Evolutionary conservation across 148 eudicot species (phyloP), one percentile per base, ranked within the genome.

Genomic region (Spergularia marina): DNA sequence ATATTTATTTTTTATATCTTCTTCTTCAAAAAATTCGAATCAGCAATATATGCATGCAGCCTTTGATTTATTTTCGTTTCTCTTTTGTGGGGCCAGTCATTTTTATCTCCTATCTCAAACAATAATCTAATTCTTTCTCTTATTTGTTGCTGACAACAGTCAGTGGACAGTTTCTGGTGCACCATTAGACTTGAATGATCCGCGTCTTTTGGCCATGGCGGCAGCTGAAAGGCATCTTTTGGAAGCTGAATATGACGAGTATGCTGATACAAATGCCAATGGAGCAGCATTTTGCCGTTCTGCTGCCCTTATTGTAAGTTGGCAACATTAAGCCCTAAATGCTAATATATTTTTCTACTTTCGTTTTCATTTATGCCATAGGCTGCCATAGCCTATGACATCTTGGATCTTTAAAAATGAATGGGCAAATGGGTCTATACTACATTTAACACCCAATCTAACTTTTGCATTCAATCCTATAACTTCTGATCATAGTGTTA

Each of bases 201-300:
- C 92, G 25, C 90, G 89, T 72, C 75, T 90, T 62, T 76, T 91
- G 85, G 97, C 94, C 16, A 84, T 90, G 88, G 94, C 97, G 56
- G 94, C 89, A 53, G 94, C 94, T 66, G 94, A 91, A 73, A 84
- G 83, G 44, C 88, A 68, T 74, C 78, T 85, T 25, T 70, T 91
- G 67, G 94, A 91, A 79, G 86, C 94, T 62, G 97, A 91, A 49
- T 88, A 90, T 86, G 94, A 91, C 78, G 97, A 88, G 56, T 88
- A 90, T 79, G 86, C 90, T 78, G 92, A 88, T 77, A 75, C 87
- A 36, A 88, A 80, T 84, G 89, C 94, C 68, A 90, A 82, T 73
- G 97, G 97, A 54, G 88, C 94, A 69, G 92, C 94, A 51, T 88
- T 90, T 83, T 91, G 87, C 80, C 97, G 94, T 41, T 91, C 94